Conservation (phyloP, 768 basidiomycete species). For the Boletus tylopilopsis region DNA sequence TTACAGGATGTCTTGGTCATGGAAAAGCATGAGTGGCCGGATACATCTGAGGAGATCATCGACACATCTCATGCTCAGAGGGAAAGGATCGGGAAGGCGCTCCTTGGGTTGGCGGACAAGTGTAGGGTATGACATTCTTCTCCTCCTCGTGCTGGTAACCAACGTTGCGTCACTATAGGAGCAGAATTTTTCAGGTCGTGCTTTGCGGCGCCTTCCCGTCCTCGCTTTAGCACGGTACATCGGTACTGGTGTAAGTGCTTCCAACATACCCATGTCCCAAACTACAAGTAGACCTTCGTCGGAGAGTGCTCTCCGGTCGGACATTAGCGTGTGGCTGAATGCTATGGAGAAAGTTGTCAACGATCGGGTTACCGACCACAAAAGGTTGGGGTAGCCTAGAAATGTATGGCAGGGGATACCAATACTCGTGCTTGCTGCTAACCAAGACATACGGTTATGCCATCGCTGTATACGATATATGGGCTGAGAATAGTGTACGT, state of each 20-base stretch:
- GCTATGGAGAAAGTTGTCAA: slow-evolving; percentile 79
- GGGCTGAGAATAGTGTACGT: slow-evolving; percentile 3
- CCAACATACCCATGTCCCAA: slow-evolving; percentile 11
- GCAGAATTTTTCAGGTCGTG: slow-evolving; percentile 89
- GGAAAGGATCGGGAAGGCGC: slow-evolving; percentile 50
- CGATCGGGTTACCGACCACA: slow-evolving; percentile 51
- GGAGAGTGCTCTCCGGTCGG: slow-evolving; percentile 16
- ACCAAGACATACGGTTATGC: no score
- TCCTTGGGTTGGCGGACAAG: slow-evolving; percentile 65
- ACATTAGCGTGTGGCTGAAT: slow-evolving; percentile 72
- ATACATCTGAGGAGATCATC: slow-evolving; percentile 4
- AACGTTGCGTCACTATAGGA: slow-evolving; percentile 34
- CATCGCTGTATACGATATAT: background rate
- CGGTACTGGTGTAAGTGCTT: slow-evolving; percentile 38
- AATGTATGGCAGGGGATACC: background rate
- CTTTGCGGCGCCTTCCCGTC: slow-evolving; percentile 89
- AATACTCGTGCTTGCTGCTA: background rate
- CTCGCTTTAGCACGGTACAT: slow-evolving; percentile 87
- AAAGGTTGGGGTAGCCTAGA: slow-evolving; percentile 37
- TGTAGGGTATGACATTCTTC: slow-evolving; percentile 63
- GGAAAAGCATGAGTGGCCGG: slow-evolving; percentile 17
- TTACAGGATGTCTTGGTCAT: slow-evolving; percentile 45
- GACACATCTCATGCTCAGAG: slow-evolving; percentile 43
- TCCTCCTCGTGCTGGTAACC: background rate
- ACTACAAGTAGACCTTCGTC: slow-evolving; percentile 3